A percentile compares a stretch with the other conserved stretches of the same genome.
phyloP scores from a whole-genome alignment of 371 early-diverging fungal species.

The Dinochytrium kinnereticum region DNA sequence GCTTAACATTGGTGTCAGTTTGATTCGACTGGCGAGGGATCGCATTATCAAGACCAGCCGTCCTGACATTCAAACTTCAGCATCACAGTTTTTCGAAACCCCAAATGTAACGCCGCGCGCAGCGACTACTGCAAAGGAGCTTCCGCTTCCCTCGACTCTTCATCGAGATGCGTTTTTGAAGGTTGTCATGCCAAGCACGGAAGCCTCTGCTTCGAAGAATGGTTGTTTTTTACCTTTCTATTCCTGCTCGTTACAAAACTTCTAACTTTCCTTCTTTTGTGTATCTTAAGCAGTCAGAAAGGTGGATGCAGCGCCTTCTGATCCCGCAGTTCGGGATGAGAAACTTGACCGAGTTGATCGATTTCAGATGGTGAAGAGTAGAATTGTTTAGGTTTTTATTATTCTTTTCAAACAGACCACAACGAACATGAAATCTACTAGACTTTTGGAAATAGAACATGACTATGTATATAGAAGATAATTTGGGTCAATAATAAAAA shows the following conservation, averaged over 20 bases:
- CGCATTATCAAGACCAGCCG: not conserved
- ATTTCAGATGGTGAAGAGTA: conserved; percentile 87
- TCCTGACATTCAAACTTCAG: not conserved
- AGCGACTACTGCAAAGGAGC: not conserved
- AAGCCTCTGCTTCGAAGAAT: too few species aligned
- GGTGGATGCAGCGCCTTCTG: conserved; percentile 49
- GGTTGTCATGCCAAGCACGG: too few species aligned
- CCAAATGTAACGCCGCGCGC: not conserved
- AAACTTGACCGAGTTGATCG: conserved; percentile 85
- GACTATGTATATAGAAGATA: too few species aligned
- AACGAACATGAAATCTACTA: too few species aligned
- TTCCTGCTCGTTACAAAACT: not conserved
- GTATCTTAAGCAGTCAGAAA: conserved; percentile 43
- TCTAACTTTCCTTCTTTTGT: not conserved
- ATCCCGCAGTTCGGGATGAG: conserved; percentile 42
- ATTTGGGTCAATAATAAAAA: too few species aligned
- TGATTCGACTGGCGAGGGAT: conserved; percentile 70
- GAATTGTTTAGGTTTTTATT: conserved; percentile 68
- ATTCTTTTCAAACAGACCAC: too few species aligned
- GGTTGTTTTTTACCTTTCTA: conserved; percentile 4
- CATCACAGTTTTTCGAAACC: not conserved
- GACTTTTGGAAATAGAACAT: too few species aligned
- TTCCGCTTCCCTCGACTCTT: not conserved
- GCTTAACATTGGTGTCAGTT: conserved; percentile 72
- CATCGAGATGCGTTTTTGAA: too few species aligned